Evolutionary conservation across 2,329 filamentous ascomycete species (phyloP).

Genomic region (Fusarium sp.): DNA sequence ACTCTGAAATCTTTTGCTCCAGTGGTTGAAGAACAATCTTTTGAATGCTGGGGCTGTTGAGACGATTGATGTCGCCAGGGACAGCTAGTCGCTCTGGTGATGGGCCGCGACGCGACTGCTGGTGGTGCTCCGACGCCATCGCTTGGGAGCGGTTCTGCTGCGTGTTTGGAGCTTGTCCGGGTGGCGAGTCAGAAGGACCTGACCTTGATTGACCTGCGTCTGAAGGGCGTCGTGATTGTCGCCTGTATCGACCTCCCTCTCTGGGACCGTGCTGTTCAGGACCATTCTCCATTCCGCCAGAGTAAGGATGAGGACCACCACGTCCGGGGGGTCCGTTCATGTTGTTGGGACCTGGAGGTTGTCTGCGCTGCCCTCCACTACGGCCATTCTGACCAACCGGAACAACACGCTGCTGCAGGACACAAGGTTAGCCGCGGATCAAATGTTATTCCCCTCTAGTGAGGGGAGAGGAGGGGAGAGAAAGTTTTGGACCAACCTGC

Average conservation of each 20-base stretch:
- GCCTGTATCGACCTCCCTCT: conserved; percentile 39
- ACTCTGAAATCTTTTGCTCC: conserved; percentile 59
- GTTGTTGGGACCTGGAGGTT: conserved; percentile 24
- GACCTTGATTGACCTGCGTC: conserved; percentile 28
- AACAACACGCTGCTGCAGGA: conserved; percentile 40
- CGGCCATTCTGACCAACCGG: conserved; percentile 40
- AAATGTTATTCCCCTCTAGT: conserved; percentile 12
- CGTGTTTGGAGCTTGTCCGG: conserved; percentile 26
- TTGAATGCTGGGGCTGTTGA: conserved; percentile 58
- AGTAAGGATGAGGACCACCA: conserved; percentile 32
- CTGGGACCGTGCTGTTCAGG: conserved; percentile 29
- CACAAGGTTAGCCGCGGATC: conserved; percentile 24
- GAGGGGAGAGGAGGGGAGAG: not conserved
- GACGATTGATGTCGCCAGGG: conserved; percentile 52
- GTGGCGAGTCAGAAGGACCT: conserved; percentile 20
- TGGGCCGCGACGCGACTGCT: conserved; percentile 31
- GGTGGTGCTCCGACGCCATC: conserved; percentile 28
- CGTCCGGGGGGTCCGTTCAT: conserved; percentile 25
- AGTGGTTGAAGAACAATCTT: conserved; percentile 59
- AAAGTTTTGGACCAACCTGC: conserved; percentile 33
- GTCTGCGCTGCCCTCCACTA: conserved; percentile 38
- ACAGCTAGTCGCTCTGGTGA: conserved; percentile 33
- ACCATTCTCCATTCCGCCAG: conserved; percentile 35
- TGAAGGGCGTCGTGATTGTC: conserved; percentile 40
- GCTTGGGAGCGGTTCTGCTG: conserved; percentile 31